These are phyloP conservation scores for Macadamia integrifolia DNA, from an alignment of 164 flowering plant species.

Conservation along the genomic window DNA sequence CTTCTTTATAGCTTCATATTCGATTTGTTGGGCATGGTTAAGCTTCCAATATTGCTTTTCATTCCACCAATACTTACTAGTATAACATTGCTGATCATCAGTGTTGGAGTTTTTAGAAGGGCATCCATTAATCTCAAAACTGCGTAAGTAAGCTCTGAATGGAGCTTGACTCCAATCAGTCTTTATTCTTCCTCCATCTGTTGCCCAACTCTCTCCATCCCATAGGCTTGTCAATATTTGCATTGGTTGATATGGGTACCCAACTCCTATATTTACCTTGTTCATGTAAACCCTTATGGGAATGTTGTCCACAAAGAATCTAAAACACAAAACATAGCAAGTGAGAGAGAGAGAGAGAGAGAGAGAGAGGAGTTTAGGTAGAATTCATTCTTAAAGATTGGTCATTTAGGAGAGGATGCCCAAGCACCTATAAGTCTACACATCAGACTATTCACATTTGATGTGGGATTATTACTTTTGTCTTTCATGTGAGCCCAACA, in stretches of 20 bases:
- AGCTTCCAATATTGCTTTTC: constrained; percentile 24
- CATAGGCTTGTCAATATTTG: constrained; percentile 50
- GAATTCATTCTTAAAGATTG: too few relatives aligned
- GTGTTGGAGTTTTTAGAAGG: neutral
- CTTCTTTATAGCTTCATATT: constrained; percentile 19
- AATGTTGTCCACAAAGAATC: constrained; percentile 54
- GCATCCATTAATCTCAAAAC: constrained; percentile 46
- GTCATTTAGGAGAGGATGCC: too few relatives aligned
- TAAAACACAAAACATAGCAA: constrained; percentile 10
- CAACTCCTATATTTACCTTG: constrained; percentile 33
- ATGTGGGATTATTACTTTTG: too few relatives aligned
- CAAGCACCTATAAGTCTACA: too few relatives aligned
- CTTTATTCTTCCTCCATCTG: constrained; percentile 53
- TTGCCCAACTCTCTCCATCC: constrained; percentile 72
- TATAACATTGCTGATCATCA: constrained; percentile 5
- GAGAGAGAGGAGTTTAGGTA: too few relatives aligned
- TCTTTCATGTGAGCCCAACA: too few relatives aligned
- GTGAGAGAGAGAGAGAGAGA: neutral
- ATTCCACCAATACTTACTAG: constrained; percentile 48
- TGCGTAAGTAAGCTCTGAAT: constrained; percentile 39
- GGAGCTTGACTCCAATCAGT: constrained; percentile 56
- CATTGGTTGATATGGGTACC: constrained; percentile 54
- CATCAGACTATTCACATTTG: too few relatives aligned
- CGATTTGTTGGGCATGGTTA: constrained; percentile 13
- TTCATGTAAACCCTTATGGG: constrained; percentile 72